Percentiles rank a stretch among this genome's conserved stretches.
These are phyloP conservation scores for Penicillium glabrum DNA, from an alignment of 2,329 filamentous ascomycete species.

Conservation along the genomic window DNA sequence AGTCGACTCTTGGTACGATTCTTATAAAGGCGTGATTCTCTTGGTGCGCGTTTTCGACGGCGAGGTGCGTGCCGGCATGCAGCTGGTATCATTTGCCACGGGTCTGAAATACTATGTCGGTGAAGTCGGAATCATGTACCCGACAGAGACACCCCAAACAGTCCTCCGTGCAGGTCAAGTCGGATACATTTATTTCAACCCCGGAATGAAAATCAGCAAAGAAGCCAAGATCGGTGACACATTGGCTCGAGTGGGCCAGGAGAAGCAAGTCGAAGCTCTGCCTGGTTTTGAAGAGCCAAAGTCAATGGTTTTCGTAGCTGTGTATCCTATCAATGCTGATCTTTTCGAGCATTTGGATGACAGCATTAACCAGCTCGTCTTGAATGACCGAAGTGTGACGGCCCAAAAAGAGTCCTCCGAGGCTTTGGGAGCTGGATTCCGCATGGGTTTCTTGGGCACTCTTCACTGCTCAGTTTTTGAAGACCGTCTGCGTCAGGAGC, in stretches of 20 bases:
- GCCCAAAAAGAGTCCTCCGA: conserved; percentile 93
- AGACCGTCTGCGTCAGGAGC: conserved; percentile 89
- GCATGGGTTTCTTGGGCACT: conserved; percentile 92
- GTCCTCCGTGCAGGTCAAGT: conserved; percentile 87
- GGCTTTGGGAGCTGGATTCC: conserved; percentile 89
- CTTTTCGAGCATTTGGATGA: conserved; percentile 87
- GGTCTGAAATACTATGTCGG: conserved; percentile 88
- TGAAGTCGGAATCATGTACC: conserved; percentile 96
- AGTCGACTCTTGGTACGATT: conserved; percentile 98
- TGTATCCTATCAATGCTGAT: conserved; percentile 87
- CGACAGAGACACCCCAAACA: conserved; percentile 77
- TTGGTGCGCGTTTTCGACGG: conserved; percentile 92
- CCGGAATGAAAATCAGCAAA: conserved; percentile 94
- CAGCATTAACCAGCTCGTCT: conserved; percentile 86
- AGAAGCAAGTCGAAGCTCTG: conserved; percentile 74
- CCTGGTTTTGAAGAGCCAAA: conserved; percentile 97
- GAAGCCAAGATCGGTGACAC: conserved; percentile 97
- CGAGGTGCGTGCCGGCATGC: conserved; percentile 76
- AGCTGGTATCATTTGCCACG: conserved; percentile 84
- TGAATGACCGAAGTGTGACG: conserved; percentile 94
- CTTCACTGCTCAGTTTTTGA: conserved; percentile 99
- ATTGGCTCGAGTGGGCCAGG: conserved; percentile 77
- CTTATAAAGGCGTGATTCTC: conserved; percentile 88
- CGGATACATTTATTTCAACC: conserved; percentile 95
- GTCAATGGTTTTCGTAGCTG: conserved; percentile 97